phyloP scores from a whole-genome alignment of 495 filamentous ascomycete genomes.

The Cercophora samala region DNA sequence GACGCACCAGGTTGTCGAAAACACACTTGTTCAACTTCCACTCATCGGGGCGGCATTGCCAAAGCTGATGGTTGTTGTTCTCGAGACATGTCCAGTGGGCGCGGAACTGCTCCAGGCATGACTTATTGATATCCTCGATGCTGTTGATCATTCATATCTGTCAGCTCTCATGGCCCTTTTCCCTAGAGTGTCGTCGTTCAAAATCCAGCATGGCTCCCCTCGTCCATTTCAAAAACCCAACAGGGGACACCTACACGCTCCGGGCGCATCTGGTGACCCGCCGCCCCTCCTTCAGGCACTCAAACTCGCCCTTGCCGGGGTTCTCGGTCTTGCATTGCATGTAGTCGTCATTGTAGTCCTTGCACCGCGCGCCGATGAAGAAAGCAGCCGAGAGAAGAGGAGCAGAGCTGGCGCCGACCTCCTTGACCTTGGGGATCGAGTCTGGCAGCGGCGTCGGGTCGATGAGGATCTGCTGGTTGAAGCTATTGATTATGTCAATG shows the following conservation, averaged over 20 bases:
- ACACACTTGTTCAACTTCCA: constrained; percentile 87
- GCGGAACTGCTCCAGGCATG: constrained; percentile 87
- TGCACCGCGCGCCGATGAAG: constrained; percentile 96
- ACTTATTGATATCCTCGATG: constrained; percentile 91
- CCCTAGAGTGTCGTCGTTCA: neutral
- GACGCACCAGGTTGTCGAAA: constrained; percentile 85
- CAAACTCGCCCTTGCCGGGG: constrained; percentile 82
- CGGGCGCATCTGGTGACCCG: constrained; percentile 94
- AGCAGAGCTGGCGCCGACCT: constrained; percentile 87
- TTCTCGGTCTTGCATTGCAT: constrained; percentile 97
- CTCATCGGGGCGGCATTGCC: constrained; percentile 79
- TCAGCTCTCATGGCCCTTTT: neutral
- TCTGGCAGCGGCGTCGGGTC: constrained; percentile 94
- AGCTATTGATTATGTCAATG: constrained; percentile 52
- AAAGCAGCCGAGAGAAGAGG: constrained; percentile 88
- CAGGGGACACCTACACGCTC: constrained; percentile 71
- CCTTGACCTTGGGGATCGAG: constrained; percentile 83
- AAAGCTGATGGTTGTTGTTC: constrained; percentile 94
- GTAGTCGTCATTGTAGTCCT: constrained; percentile 94
- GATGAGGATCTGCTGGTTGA: constrained; percentile 87
- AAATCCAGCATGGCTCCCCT: neutral
- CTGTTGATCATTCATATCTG: constrained; percentile 39
- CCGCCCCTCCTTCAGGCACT: constrained; percentile 92
- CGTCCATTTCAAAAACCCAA: neutral
- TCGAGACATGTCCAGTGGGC: constrained; percentile 93